Base-by-base conservation (phyloP, 352 stramenopile genomes). In the Pythium diclinum region DNA sequence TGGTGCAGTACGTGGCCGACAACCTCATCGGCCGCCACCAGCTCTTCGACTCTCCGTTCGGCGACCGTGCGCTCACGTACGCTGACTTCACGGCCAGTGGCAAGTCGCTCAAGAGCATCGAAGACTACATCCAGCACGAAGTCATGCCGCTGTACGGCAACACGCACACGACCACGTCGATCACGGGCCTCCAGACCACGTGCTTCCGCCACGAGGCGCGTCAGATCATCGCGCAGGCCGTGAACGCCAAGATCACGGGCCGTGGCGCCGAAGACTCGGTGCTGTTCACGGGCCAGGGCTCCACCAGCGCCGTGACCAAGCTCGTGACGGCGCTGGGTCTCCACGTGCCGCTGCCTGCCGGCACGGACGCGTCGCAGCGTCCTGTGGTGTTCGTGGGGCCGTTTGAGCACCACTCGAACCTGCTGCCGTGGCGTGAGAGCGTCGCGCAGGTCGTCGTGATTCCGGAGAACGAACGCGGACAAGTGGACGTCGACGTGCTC, bases 321-420 rank as follows among this genome's bases (percentile, higher is more conserved):
- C 65, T 93, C 16, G 75, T 92, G 10, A 67, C 61, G 33, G 70
- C 81, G 40, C 69, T 91, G n/a, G n/a, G 78, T 6, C 51, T 85
- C 21, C 38, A 74, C 8, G 16, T 64, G 38, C 67, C 67, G 38
- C 61, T 72, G 33, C 32, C 65, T 1, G 23, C 61, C 0, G 69
- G 33, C 9, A 11, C 56, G 14, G 46, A 62, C 10, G 44, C 59
- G 10, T 36, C 51, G 2, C 69, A 61, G 72, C 85, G 32, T 13
- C 76, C 89, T 3, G 75, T 97, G 7, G 91, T 97, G 58, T 86
- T 96, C 56, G 83, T 88, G 32, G 77, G 89, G 23, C 94, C 93
- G 17, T 97, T 94, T 56, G 96, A 98, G 73, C 96, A 99, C 73
- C 96, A 99, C 73, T 97, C 89, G 25, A 98, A 98, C 74, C 55